Percentiles rank a stretch among this genome's conserved stretches.
phyloP scores from a whole-genome alignment of 495 filamentous ascomycete species.

The Barbatosphaeria neglecta region DNA sequence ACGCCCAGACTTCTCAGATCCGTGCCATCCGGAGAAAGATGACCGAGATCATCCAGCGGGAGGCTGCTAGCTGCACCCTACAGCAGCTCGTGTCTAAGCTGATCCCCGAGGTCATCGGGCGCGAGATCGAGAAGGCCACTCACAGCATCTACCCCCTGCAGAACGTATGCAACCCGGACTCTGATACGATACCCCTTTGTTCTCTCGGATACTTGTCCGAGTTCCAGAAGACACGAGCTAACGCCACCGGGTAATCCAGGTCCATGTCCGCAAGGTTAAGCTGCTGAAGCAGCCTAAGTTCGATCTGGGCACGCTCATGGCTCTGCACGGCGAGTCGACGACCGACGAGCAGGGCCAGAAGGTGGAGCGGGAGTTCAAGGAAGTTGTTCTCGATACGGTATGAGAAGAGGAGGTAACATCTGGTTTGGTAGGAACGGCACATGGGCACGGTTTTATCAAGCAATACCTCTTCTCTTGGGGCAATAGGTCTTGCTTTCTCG shows the following conservation, averaged over 20 bases:
- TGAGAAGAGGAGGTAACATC: conserved; percentile 58
- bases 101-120: conserved; percentile 97
- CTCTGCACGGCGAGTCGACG: conserved; percentile 90
- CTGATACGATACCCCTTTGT: too few relatives aligned
- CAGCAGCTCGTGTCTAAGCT: conserved; percentile 93
- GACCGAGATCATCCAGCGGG: conserved; percentile 95
- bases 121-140: conserved; percentile 98
- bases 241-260: conserved; percentile 40
- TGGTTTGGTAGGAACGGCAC: conserved; percentile 30
- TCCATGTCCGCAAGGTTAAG: conserved; percentile 99
- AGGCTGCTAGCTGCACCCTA: conserved; percentile 86
- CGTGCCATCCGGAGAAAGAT: conserved; percentile 98
- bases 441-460: conserved; percentile 34
- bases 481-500: conserved; percentile 34
- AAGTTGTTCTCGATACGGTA: conserved; percentile 83
- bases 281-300: conserved; percentile 97
- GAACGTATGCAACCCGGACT: conserved; percentile 55
- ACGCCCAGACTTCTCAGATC: conserved; percentile 91
- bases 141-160: conserved; percentile 99
- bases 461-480: conserved; percentile 35
- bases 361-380: conserved; percentile 99
- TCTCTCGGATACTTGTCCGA: too few relatives aligned
- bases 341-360: conserved; percentile 96
- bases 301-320: conserved; percentile 89
- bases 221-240: not conserved